Conservation (phyloP, 2,329 filamentous ascomycete species). For the Colletotrichum tropicale region DNA sequence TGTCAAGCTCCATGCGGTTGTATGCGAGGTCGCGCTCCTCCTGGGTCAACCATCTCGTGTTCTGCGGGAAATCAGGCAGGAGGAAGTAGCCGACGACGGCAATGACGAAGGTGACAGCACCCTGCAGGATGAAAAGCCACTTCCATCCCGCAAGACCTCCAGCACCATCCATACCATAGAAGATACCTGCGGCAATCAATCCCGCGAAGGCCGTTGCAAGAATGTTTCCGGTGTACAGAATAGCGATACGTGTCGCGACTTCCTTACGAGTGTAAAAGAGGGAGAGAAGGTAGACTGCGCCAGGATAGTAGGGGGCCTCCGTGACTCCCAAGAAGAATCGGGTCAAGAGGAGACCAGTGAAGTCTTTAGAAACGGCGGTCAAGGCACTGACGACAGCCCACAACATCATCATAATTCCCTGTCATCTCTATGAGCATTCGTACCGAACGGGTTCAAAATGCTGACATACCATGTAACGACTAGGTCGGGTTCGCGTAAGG, state of each 20-base stretch:
- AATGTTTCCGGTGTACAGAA: constrained; percentile 64
- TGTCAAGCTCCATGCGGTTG: constrained; percentile 28
- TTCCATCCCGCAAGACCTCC: constrained; percentile 42
- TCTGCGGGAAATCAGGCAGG: constrained; percentile 25
- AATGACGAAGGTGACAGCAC: constrained; percentile 36
- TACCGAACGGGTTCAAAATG: accelerated
- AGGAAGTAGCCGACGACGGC: constrained; percentile 22
- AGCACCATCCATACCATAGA: constrained; percentile 53
- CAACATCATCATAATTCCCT: constrained; percentile 23
- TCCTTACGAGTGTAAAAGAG: constrained; percentile 72
- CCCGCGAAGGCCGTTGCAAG: constrained; percentile 73
- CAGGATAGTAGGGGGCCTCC: constrained; percentile 30
- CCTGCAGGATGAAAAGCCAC: constrained; percentile 47
- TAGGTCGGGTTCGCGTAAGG: constrained; percentile 19
- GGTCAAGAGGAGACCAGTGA: constrained; percentile 34
- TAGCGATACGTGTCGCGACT: constrained; percentile 64
- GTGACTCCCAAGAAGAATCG: constrained; percentile 40
- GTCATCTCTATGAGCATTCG: background rate
- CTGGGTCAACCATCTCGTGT: constrained; percentile 24
- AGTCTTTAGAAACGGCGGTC: constrained; percentile 38
- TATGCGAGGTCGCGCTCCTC: constrained; percentile 23
- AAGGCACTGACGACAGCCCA: constrained; percentile 22
- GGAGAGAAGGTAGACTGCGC: constrained; percentile 55
- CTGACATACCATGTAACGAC: constrained; percentile 20
- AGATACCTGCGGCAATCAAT: constrained; percentile 67